Conservation (phyloP, 78 protist species). For the Blattamonas nauphoetae region DNA sequence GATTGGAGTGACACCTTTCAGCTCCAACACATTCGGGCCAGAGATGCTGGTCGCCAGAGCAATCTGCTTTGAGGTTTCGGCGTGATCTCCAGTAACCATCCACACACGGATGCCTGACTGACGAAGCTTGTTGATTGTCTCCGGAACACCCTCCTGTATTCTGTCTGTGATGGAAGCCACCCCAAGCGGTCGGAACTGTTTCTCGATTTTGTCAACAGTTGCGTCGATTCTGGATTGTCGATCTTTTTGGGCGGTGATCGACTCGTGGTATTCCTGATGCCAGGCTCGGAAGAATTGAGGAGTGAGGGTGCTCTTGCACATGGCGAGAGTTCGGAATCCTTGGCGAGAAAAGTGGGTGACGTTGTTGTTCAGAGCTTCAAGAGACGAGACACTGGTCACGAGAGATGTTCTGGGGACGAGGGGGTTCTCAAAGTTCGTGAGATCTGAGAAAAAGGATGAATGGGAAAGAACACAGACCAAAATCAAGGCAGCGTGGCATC, state of each 20-base stretch:
- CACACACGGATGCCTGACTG: conserved; percentile 62
- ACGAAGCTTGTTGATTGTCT: conserved; percentile 39
- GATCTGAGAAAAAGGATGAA: background rate
- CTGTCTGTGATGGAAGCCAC: conserved; percentile 82
- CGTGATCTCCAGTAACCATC: conserved; percentile 94
- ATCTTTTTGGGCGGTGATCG: too few relatives aligned
- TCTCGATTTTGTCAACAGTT: background rate
- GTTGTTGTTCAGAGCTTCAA: too few relatives aligned
- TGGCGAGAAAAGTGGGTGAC: background rate
- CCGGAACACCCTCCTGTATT: conserved; percentile 79
- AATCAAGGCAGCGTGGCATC: background rate
- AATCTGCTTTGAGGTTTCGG: conserved; percentile 91
- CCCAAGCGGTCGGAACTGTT: conserved; percentile 46
- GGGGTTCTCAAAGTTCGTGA: background rate
- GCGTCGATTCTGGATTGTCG: background rate
- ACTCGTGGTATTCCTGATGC: too few relatives aligned
- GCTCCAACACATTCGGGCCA: background rate
- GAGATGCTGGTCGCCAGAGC: conserved; percentile 69
- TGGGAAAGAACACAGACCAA: background rate
- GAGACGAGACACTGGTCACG: background rate
- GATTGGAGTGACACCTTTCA: background rate
- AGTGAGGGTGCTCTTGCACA: background rate
- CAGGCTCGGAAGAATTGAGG: background rate
- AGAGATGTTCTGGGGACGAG: background rate
- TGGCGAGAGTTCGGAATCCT: background rate